Base-by-base conservation (phyloP, 2,329 filamentous ascomycete genomes). In the Phialocephala sp. region DNA sequence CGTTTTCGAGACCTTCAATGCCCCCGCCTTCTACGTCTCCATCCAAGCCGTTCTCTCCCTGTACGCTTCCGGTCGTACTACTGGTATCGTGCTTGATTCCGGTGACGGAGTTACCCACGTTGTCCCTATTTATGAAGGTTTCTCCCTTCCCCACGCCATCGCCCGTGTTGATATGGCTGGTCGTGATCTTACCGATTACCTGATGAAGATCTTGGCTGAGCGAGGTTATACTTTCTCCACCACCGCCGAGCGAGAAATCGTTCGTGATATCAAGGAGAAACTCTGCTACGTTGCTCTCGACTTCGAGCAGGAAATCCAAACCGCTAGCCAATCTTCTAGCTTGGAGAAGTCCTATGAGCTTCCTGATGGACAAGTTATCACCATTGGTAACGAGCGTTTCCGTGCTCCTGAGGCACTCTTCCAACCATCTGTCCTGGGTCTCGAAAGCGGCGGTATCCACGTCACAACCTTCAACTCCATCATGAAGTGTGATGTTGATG, bases 251-350 rank as follows among this genome's bases (percentile, higher is more conserved):
- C 95, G 95, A 84, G 95, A 98, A 96, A 99, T 98, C 81, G 95
- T 98, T 79, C 94, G 95, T 87, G 95, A 99, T 83, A 98, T 99
- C 88, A 99, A 99, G 91, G 95, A 99, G 91, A 99, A 98, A 91
- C 94, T 99, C 79, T 99, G 95, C 91, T 99, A 99, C 86, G 95
- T 98, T 80, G 95, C 95, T 74, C 92, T 99, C 76, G 95, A 99
- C 88, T 98, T 99, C 79, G 95, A 99, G 89, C 95, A 99, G 89
- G 95, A 99, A 87, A 97, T 99, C 82, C 95, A 99, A 89, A 99
- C 95, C 76, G 95, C 95, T 77, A 94, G 93, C 81, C 95, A 99
- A 89, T 97, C 92, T 86, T 98, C 95, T 81, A 93, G 87, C 85
- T 87, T 99, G 82, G 95, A 99, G 92, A 98, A 98, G 91, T 98